Evolutionary conservation across 2,329 filamentous ascomycete genomes (phyloP), one percentile per base, ranked within the genome.

Genomic region (Magnaporthales sp.): DNA sequence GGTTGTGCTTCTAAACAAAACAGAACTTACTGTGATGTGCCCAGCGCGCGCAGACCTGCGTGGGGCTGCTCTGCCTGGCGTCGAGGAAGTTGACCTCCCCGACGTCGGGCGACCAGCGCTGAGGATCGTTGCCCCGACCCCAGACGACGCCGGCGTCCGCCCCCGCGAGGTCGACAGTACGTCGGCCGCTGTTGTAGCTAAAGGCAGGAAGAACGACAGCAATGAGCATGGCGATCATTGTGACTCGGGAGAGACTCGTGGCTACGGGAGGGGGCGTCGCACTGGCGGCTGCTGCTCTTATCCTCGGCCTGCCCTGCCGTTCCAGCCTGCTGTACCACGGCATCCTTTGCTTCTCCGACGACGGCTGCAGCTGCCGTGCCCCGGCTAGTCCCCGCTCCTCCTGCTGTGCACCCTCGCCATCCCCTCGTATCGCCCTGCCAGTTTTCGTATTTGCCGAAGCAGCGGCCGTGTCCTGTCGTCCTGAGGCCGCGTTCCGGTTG

Each of bases 31-130:
- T 84, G 76, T 91, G 88, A 65, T 88, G 85, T 22, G 84, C 84
- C 87, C 87, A 91, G 74, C 89, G 79, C 66, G 83, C 83, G 72
- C 89, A 91, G 15, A 88, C 80, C 69, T 85, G 79, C 2, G 83
- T 86, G 2, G 82, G 77, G 69, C 80, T 86, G 68, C 81, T 73
- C 29, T 77, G 76, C 65, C 83, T 78, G 62, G 74, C 73, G 66
- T 78, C 74, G 54, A 81, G 74, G 8, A 76, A 70, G 30, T 75
- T 70, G 5, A 68, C 68, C 24, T 62, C 46, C 8, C 46, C 66
- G 32, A 29, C 64, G 38, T 65, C 46, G 46, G 30, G 9, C 46
- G 54, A 67, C 26, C 9, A 64, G 9, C 13, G 26, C 56, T 58
- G 51, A 64, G 2, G 71, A 71, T 68, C 24, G 9, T 19, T 74